Evolutionary conservation across 2,329 filamentous ascomycete species (phyloP).

Genomic region (Xylaria sp.): DNA sequence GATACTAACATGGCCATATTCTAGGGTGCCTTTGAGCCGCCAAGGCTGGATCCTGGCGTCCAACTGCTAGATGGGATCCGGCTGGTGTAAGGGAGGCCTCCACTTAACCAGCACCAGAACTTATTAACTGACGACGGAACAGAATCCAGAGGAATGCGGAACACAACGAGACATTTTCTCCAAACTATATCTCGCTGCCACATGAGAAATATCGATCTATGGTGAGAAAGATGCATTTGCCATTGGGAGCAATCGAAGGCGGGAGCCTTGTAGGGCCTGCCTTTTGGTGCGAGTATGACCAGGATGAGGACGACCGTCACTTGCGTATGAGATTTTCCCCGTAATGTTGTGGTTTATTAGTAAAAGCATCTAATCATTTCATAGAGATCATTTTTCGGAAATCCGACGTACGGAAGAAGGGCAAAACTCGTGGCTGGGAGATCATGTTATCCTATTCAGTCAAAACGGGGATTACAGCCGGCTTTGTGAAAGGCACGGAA

Average conservation of each 20-base stretch:
- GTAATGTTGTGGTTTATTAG: neutral
- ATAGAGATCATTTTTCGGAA: conserved; percentile 71
- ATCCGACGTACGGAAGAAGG: conserved; percentile 73
- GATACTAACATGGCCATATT: conserved; percentile 14
- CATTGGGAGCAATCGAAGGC: conserved; percentile 67
- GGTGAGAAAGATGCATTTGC: conserved; percentile 64
- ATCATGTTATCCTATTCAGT: conserved; percentile 70
- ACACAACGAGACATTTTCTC: conserved; percentile 67
- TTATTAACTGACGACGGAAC: conserved; percentile 31
- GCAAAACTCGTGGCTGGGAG: conserved; percentile 71
- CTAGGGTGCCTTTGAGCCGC: conserved; percentile 64
- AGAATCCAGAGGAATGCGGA: conserved; percentile 67
- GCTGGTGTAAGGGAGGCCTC: conserved; percentile 59
- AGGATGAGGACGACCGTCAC: conserved; percentile 66
- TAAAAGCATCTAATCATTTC: conserved; percentile 26
- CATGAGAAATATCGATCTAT: conserved; percentile 64
- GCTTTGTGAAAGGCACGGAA: conserved; percentile 69
- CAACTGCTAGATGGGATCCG: conserved; percentile 62
- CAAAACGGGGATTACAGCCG: conserved; percentile 64
- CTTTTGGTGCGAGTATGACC: conserved; percentile 69
- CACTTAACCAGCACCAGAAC: neutral
- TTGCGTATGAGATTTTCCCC: conserved; percentile 58
- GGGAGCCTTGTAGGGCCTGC: conserved; percentile 70
- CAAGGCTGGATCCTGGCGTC: conserved; percentile 55
- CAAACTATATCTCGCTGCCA: conserved; percentile 63